phyloP scores from a whole-genome alignment of 352 stramenopile species.

The Phytophthora rubi region DNA sequence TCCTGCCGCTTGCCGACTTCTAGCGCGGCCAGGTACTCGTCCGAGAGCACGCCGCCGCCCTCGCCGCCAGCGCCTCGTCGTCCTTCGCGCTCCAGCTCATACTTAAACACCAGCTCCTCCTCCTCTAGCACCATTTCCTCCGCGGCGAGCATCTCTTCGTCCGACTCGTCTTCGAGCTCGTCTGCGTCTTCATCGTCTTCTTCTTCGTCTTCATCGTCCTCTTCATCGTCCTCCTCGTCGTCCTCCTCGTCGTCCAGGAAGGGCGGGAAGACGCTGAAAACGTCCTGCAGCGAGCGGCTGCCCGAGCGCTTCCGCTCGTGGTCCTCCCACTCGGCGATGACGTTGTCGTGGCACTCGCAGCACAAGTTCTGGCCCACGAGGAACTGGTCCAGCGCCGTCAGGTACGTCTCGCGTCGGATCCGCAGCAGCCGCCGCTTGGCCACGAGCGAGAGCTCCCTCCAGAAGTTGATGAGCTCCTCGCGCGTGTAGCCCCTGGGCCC shows the following conservation, averaged over 20 bases:
- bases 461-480: constrained; percentile 84
- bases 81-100: constrained; percentile 66
- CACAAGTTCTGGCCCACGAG: constrained; percentile 80
- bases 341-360: constrained; percentile 87
- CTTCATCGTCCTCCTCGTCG: constrained; percentile 59
- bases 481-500: constrained; percentile 63
- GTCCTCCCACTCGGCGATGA: constrained; percentile 84
- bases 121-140: constrained; percentile 61
- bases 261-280: constrained; percentile 79
- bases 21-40: constrained; percentile 70
- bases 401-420: constrained; percentile 75
- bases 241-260: constrained; percentile 74
- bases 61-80: constrained; percentile 27
- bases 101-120: constrained; percentile 76
- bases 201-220: constrained; percentile 44
- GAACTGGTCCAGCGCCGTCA: constrained; percentile 75
- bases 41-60: constrained; percentile 46
- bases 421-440: constrained; percentile 72
- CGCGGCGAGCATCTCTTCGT: constrained; percentile 45
- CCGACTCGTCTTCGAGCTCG: constrained; percentile 47
- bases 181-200: constrained; percentile 56
- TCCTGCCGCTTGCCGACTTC: constrained; percentile 73
- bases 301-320: constrained; percentile 70
- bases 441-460: constrained; percentile 71
- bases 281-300: constrained; percentile 72